Conservation (phyloP, 495 filamentous ascomycete species). For the Xanthoparmelia taractica region DNA sequence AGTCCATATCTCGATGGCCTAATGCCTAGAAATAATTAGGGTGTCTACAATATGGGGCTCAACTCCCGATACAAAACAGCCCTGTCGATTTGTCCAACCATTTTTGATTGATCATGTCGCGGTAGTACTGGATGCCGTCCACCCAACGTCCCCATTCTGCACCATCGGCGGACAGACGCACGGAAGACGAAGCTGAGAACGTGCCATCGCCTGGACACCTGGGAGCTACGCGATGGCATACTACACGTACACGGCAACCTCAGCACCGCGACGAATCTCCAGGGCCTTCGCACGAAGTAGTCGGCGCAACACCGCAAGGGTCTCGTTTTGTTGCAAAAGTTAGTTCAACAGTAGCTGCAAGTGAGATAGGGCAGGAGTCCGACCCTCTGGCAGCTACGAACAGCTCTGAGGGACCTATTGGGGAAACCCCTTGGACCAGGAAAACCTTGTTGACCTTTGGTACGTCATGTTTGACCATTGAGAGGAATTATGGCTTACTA, state of each 20-base stretch:
- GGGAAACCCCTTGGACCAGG: conserved; percentile 1
- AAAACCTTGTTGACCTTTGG: conserved; percentile 10
- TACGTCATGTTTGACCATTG: no score
- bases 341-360: neutral
- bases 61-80: neutral
- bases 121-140: conserved; percentile 1
- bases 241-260: neutral
- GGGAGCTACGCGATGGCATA: neutral
- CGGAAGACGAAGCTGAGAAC: neutral
- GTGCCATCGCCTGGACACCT: neutral
- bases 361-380: neutral
- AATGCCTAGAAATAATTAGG: neutral
- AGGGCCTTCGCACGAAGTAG: neutral
- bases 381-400: no score
- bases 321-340: neutral
- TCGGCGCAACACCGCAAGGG: neutral
- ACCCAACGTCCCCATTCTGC: conserved; percentile 1
- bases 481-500: no score
- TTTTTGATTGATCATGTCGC: neutral
- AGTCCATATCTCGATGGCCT: no score
- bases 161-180: neutral
- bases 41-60: neutral
- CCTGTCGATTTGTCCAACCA: neutral
- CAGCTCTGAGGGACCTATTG: no score
- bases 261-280: neutral